A percentile compares a stretch with the other conserved stretches of the same genome.
These are phyloP conservation scores for Arachnomyces sp. DNA, from an alignment of 2,329 filamentous ascomycete species.

Conservation along the genomic window DNA sequence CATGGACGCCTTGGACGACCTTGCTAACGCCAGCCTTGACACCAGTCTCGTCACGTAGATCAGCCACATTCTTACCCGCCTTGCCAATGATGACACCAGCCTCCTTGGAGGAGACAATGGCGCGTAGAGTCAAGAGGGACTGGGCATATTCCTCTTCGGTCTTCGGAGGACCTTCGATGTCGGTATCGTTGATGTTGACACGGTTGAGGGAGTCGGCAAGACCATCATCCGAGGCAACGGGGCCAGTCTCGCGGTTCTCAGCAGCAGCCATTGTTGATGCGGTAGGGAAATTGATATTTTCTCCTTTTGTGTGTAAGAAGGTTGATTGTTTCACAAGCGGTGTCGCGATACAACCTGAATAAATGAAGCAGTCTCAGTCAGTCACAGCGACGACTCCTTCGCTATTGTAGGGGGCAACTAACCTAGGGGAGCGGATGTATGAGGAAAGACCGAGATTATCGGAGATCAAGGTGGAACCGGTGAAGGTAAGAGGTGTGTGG, in stretches of 20 bases:
- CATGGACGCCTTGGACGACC: constrained; percentile 93
- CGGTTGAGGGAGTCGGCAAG: constrained; percentile 56
- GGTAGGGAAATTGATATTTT: not conserved
- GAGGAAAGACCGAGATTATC: constrained; percentile 13
- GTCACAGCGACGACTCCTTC: not conserved
- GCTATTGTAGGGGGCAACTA: no score
- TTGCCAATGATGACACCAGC: constrained; percentile 99
- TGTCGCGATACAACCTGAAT: not conserved
- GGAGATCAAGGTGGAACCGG: constrained; percentile 8
- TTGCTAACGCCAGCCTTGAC: constrained; percentile 98
- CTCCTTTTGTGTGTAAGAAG: not conserved
- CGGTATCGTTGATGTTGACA: constrained; percentile 56
- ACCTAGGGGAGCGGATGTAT: not conserved
- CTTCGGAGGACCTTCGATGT: constrained; percentile 73
- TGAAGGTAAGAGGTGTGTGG: constrained; percentile 13
- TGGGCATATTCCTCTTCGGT: constrained; percentile 96
- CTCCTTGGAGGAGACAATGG: constrained; percentile 98
- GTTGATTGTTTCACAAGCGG: not conserved
- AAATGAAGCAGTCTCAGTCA: not conserved
- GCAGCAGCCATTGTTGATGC: constrained; percentile 49
- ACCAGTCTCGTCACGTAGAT: constrained; percentile 92
- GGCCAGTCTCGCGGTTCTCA: constrained; percentile 46
- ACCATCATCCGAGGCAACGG: constrained; percentile 52
- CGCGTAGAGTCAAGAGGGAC: constrained; percentile 84
- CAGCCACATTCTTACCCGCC: constrained; percentile 94